Evolutionary conservation across 257 asterid species (phyloP), one percentile per base, ranked within the genome.

Genomic region (Nicotiana undulata): DNA sequence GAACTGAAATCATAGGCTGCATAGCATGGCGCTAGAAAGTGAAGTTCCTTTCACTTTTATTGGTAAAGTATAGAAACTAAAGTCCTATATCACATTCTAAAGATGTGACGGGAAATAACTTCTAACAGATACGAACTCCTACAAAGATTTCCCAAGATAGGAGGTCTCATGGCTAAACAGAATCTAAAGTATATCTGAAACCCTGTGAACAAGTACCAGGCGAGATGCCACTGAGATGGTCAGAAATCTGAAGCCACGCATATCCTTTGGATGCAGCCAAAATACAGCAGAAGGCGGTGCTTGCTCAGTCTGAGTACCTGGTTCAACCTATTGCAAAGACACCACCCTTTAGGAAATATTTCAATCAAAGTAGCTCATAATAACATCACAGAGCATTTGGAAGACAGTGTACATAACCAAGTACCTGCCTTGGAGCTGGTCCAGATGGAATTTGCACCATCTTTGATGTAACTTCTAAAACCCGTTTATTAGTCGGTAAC

Each of bases 381-480:
- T 72, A 72, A 72, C 78, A 74, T 74, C 61, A 22, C 31, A 74
- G 78, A 29, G 51, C 77, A 79, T 17, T 64, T n/a, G 76, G 78
- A 34, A 24, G 61, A 81, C 79, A 67, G 55, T 29, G 46, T 76
- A 81, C 63, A 79, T 81, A 46, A 81, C 58, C 44, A 81, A 82
- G 81, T 93, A 96, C 99, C 99, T 96, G 99, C 92, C 91, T 91
- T 70, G 98, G 98, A 83, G 99, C 96, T 66, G 99, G 97, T 78
- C 99, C 96, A 56, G 98, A 92, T 6, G 99, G 99, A 88, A 96
- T 92, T 82, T 86, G 97, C 84, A 91, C 90, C 97, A 94, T 94
- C 87, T 90, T 92, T 80, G 95, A 92, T 46, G 99, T 94, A 83
- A 96, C 91, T 82, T 96, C 99, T 80, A 94, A 83, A 63, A 86